Evolutionary conservation across 768 basidiomycete species (phyloP).

Genomic region (Suillus bovinus): DNA sequence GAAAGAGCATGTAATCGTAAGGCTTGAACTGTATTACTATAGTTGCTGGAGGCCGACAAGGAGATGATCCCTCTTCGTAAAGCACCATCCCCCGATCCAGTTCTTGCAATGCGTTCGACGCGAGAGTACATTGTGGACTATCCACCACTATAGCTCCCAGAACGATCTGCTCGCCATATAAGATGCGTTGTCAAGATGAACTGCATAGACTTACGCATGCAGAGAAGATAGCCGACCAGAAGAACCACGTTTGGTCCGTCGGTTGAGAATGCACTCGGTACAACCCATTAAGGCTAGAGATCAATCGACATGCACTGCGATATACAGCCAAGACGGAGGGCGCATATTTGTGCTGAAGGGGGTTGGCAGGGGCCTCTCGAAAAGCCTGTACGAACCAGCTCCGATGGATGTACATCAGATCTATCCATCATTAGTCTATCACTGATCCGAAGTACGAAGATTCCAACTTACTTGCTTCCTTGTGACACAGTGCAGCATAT

Average conservation of each 20-base stretch:
- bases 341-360: conserved; percentile 44
- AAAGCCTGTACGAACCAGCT: conserved; percentile 51
- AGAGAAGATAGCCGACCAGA: conserved; percentile 52
- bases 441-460: not conserved
- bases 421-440: conserved; percentile 21
- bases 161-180: conserved; percentile 35
- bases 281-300: conserved; percentile 40
- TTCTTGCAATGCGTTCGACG: conserved; percentile 39
- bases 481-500: conserved; percentile 39
- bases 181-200: not conserved
- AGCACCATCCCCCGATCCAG: conserved; percentile 39
- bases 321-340: conserved; percentile 46
- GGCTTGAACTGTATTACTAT: conserved; percentile 26
- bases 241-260: conserved; percentile 43
- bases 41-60: conserved; percentile 38
- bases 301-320: conserved; percentile 44
- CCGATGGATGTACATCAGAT: conserved; percentile 48
- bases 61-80: conserved; percentile 43
- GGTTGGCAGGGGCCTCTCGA: conserved; percentile 41
- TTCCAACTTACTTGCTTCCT: conserved; percentile 45
- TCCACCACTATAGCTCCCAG: conserved; percentile 48
- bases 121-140: conserved; percentile 44
- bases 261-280: conserved; percentile 37
- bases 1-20: not conserved
- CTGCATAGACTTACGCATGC: conserved; percentile 42